phyloP scores from a whole-genome alignment of 345 rosid genomes.

The Ceriops zippeliana region DNA sequence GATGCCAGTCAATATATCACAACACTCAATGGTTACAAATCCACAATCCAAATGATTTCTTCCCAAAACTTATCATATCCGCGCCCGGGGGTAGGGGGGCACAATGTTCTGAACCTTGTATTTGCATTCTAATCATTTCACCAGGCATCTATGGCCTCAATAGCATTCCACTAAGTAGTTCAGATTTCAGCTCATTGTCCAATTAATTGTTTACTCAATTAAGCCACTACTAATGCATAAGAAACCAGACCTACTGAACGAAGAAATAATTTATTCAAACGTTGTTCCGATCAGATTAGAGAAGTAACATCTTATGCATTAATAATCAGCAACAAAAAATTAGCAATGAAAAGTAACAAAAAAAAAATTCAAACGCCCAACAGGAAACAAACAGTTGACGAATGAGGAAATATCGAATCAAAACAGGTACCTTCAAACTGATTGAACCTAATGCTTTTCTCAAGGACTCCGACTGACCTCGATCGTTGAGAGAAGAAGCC shows the following conservation, averaged over 20 bases:
- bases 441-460: conserved; percentile 75
- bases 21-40: no score
- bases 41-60: no score
- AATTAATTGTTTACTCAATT: no score
- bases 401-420: not conserved
- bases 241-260: not conserved
- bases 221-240: no score
- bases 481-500: conserved; percentile 88
- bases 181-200: no score
- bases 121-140: no score
- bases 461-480: conserved; percentile 76
- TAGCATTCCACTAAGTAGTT: no score
- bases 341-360: not conserved
- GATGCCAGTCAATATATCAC: no score
- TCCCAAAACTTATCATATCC: no score
- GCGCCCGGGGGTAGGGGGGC: no score
- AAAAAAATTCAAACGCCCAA: not conserved
- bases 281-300: not conserved
- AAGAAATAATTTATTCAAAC: not conserved
- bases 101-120: no score
- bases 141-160: no score
- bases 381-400: not conserved
- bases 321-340: not conserved
- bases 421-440: conserved; percentile 56
- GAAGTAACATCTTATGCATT: not conserved